These are phyloP conservation scores for Candida silvatica DNA, from an alignment of 805 yeast species.

Conservation along the genomic window DNA sequence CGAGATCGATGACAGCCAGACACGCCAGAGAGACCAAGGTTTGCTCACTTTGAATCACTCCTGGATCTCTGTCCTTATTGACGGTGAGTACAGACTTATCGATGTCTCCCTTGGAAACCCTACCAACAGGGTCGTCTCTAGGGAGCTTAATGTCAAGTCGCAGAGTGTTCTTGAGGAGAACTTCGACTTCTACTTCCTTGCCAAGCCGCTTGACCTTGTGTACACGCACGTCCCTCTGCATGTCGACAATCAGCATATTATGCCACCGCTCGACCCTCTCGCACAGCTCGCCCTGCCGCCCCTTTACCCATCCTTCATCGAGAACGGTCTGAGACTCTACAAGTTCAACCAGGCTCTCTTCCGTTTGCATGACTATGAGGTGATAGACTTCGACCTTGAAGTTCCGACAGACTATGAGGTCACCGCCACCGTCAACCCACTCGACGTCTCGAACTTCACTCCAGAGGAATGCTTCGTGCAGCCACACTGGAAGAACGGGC, in stretches of 20 bases:
- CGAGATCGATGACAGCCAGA: constrained; percentile 31
- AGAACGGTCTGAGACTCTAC: constrained; percentile 45
- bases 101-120: constrained; percentile 64
- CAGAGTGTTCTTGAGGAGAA: constrained; percentile 23
- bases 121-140: constrained; percentile 32
- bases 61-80: constrained; percentile 76
- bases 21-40: constrained; percentile 30
- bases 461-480: constrained; percentile 59
- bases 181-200: constrained; percentile 55
- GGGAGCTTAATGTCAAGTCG: constrained; percentile 28
- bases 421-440: constrained; percentile 44
- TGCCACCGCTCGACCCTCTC: constrained; percentile 74
- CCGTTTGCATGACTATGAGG: constrained; percentile 63
- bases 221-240: constrained; percentile 83
- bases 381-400: constrained; percentile 68
- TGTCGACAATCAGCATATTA: constrained; percentile 73
- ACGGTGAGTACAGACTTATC: constrained; percentile 71
- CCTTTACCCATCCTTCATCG: constrained; percentile 73
- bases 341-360: constrained; percentile 74
- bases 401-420: constrained; percentile 67
- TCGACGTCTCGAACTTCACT: constrained; percentile 28
- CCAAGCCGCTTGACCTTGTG: constrained; percentile 66
- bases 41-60: constrained; percentile 63
- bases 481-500: constrained; percentile 56
- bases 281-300: constrained; percentile 79